Base-by-base conservation (phyloP, 257 asterid genomes). In the Solanum rostratum region DNA sequence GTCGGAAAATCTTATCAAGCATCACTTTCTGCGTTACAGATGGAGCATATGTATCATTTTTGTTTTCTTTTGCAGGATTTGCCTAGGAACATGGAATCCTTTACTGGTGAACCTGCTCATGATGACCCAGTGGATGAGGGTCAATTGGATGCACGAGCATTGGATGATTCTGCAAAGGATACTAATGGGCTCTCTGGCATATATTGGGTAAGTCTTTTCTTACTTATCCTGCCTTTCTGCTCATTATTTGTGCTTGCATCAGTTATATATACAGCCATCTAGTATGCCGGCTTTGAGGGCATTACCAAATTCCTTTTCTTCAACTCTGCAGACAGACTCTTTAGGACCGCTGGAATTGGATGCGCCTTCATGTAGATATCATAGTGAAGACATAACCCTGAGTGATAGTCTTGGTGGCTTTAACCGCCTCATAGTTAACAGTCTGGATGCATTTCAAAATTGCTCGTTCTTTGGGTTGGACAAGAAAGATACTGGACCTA, bases 271-370 rank as follows among this genome's bases (percentile, higher is more conserved):
- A 78, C 46, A 78, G 37, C 45, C 29, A 27, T 12, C 60, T 78
- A 50, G 46, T 78, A 16, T 29, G 29, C 29, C 27, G 16, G 46
- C 82, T 50, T 50, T 20, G 6, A 49, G 24, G 18, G 39, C 39
- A 18, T 37, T 84, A 50, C 86, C 84, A 86, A 87, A 68, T 88
- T 89, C 84, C 76, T 16, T 22, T 60, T 81, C 83, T 87, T 87
- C 68, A 19, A 68, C 83, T 74, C 66, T 85, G 88, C 99, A 97
- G 99, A 95, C 98, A 3, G 99, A 97, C 90, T 95, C 98, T 24
- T 89, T 97, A 91, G 99, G 99, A 87, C 91, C 95, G 22, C 88
- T 97, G 90, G 98, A 97, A 84, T 90, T 97, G 97, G 99, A 92
- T 82, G 84, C 93, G 82, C 91, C 96, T 88, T 87, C 99, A 13